Base-by-base conservation (phyloP, 192 early-diverging fungal genomes). In the Backusella sp. region DNA sequence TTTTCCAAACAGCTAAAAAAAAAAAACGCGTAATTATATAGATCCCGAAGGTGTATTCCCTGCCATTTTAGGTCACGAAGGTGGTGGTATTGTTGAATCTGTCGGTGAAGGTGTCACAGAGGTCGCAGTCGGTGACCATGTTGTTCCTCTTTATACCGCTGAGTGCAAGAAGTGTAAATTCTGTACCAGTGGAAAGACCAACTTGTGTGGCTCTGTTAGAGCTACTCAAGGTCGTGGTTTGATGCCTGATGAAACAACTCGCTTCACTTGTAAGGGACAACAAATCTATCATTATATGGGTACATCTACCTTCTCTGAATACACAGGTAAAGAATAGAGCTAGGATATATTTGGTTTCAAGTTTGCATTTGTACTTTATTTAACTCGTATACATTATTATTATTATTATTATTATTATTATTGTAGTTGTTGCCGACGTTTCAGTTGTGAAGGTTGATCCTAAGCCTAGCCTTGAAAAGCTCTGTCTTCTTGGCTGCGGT, bases 161-260 rank as follows among this genome's bases (percentile, higher is more conserved):
- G 93, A 97, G 84, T 98, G 97, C 86, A 81, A 89, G 46, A 81
- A 95, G 78, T 99, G 98, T 92, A 98, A 98, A 86, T 97, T 99
- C 86, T 99, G 98, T 89, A 96, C 88, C 76, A 94, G 92, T 78
- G 93, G 93, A 76, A 99, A 99, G 85, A 99, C 97, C 59, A 99
- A 99, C 85, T 90, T 99, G 19, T 99, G 97, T 87, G 91, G 92
- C 37, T 86, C 91, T 37, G 90, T 99, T 42, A 89, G 97, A 71
- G 90, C 90, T 37, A 99, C 96, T 36, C 97, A 99, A 85, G 96
- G 95, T 56, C 86, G 89, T 67, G 97, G 97, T 39, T 86, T 94
- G 79, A 99, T 99, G 97, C 97, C 97, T 39, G 97, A 99, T 77
- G 87, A 89, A 39, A 97, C 95, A 3, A 89, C 91, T 15, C 90